Conservation (phyloP, 345 rosid genomes). For the Brassica rapa region DNA sequence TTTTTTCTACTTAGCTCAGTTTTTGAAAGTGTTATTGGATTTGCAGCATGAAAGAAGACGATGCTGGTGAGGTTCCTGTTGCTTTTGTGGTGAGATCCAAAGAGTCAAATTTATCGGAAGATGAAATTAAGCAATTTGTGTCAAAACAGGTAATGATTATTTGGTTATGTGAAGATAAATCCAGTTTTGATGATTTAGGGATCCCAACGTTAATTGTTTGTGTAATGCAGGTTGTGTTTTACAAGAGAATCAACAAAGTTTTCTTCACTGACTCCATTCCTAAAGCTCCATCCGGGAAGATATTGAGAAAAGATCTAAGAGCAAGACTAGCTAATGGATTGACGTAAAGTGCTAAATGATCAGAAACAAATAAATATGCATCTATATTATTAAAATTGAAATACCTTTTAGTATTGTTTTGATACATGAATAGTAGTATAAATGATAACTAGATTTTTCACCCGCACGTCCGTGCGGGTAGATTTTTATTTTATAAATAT, state of each 20-base stretch:
- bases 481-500: too few relatives aligned
- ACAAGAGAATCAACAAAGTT: conserved; percentile 62
- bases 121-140: conserved; percentile 59
- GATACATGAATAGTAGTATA: too few relatives aligned
- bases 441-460: too few relatives aligned
- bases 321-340: too few relatives aligned
- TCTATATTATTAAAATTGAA: too few relatives aligned
- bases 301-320: too few relatives aligned
- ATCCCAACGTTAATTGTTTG: not conserved
- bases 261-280: conserved; percentile 59
- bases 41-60: conserved; percentile 78
- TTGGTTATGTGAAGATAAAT: not conserved
- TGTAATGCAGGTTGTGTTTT: not conserved
- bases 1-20: not conserved
- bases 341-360: too few relatives aligned
- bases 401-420: too few relatives aligned
- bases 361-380: not conserved
- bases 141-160: conserved; percentile 64
- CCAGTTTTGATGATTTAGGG: not conserved
- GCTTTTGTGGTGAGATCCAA: conserved; percentile 69
- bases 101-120: conserved; percentile 65
- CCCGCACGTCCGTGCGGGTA: too few relatives aligned
- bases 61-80: conserved; percentile 81
- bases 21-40: not conserved
- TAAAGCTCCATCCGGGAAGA: conserved; percentile 39